These are phyloP conservation scores for Miscanthus lutarioriparius DNA, from an alignment of 176 grass and related monocot genomes.

Conservation along the genomic window DNA sequence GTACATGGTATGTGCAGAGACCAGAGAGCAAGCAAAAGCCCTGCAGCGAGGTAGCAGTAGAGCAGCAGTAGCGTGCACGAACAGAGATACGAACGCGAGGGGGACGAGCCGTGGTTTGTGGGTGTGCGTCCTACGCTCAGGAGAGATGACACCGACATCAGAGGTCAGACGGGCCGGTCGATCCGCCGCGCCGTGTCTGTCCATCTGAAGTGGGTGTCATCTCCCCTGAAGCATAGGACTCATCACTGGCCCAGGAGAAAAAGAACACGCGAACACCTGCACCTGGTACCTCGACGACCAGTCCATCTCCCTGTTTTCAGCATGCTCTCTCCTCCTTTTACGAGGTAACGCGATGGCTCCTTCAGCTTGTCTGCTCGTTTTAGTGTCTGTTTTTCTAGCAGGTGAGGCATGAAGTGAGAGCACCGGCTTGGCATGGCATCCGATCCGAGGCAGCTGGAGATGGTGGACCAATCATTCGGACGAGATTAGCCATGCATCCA, in stretches of 20 bases:
- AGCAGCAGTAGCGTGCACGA: not conserved
- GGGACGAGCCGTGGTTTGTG: not conserved
- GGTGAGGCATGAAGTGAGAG: not conserved
- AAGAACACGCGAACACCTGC: too few species aligned
- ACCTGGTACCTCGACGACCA: not conserved
- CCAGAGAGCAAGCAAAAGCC: not conserved
- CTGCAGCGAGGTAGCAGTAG: not conserved
- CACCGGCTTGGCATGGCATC: too few species aligned
- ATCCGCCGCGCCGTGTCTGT: not conserved
- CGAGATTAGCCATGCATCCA: slow-evolving; percentile 14
- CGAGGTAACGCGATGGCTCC: not conserved
- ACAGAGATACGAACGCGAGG: not conserved
- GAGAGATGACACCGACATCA: slow-evolving; percentile 77
- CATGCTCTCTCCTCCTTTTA: not conserved
- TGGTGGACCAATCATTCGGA: too few species aligned
- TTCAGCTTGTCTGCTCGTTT: not conserved
- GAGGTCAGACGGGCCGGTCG: not conserved
- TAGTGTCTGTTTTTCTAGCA: not conserved
- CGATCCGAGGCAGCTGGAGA: not conserved
- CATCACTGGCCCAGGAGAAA: not conserved
- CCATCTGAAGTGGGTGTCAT: slow-evolving; percentile 46
- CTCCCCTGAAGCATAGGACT: slow-evolving; percentile 45
- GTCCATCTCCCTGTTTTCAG: not conserved
- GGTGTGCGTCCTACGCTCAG: slow-evolving; percentile 50
- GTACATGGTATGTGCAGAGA: not conserved